phyloP scores from a whole-genome alignment of 2,329 filamentous ascomycete genomes.

The Penicillium sp. region DNA sequence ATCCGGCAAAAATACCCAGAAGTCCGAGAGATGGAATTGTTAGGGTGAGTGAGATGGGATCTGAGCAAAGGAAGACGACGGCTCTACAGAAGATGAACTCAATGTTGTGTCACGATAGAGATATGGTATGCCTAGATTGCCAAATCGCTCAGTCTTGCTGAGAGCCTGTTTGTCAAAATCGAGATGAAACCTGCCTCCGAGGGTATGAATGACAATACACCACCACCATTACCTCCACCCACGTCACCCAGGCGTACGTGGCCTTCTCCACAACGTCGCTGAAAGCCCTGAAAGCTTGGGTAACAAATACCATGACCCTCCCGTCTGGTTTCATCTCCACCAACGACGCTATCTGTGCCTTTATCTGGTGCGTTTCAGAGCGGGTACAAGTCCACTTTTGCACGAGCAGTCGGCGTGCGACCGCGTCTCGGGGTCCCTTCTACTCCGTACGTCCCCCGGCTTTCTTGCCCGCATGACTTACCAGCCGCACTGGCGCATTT shows the following conservation, averaged over 20 bases:
- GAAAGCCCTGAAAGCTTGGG: slow-evolving; percentile 10
- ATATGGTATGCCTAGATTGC: too few species aligned
- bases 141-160: too few species aligned
- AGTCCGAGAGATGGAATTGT: too few species aligned
- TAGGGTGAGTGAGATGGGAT: too few species aligned
- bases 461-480: slow-evolving; percentile 51
- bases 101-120: too few species aligned
- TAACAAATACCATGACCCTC: slow-evolving; percentile 13
- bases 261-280: slow-evolving; percentile 8
- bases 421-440: slow-evolving; percentile 44
- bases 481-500: slow-evolving; percentile 34
- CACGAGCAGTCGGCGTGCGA: slow-evolving; percentile 53
- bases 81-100: too few species aligned
- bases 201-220: too few species aligned
- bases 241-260: slow-evolving; percentile 18
- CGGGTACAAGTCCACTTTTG: slow-evolving; percentile 33
- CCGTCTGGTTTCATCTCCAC: slow-evolving; percentile 48
- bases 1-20: too few species aligned
- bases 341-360: slow-evolving; percentile 53
- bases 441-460: slow-evolving; percentile 48
- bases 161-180: too few species aligned
- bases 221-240: too few species aligned
- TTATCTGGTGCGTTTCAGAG: slow-evolving; percentile 49
- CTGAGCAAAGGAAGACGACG: too few species aligned
- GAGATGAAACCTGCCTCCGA: too few species aligned